Percentiles rank a stretch among this genome's conserved stretches.
These are phyloP conservation scores for Exophiala mesophila DNA, from an alignment of 2,329 filamentous ascomycete genomes.

Conservation along the genomic window DNA sequence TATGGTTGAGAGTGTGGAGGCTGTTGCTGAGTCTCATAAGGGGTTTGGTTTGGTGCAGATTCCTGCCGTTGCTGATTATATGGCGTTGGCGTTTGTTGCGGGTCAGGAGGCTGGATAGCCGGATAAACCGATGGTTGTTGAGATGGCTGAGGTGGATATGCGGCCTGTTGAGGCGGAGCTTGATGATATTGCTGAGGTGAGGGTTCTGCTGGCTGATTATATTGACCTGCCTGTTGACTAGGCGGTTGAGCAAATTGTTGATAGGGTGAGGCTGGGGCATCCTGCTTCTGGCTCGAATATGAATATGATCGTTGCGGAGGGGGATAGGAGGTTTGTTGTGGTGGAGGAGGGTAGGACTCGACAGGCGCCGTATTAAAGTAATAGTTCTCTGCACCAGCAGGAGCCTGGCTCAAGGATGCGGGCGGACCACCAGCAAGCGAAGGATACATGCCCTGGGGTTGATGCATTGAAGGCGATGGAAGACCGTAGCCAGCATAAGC, in stretches of 20 bases:
- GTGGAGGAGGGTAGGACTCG: conserved; percentile 46
- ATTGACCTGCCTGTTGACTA: conserved; percentile 10
- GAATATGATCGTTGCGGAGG: conserved; percentile 28
- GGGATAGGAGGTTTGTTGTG: conserved; percentile 48
- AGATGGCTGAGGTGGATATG: conserved; percentile 5
- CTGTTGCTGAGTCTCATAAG: conserved; percentile 9
- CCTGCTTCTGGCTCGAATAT: conserved; percentile 22
- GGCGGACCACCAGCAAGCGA: conserved; percentile 55
- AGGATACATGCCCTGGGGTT: conserved; percentile 63
- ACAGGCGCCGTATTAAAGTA: conserved; percentile 64
- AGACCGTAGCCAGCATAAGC: conserved; percentile 46
- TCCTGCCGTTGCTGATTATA: conserved; percentile 9
- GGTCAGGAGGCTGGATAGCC: conserved; percentile 8
- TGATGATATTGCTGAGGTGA: conserved; percentile 16
- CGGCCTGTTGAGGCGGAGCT: conserved; percentile 5
- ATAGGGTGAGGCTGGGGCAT: conserved; percentile 16
- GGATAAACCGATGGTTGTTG: conserved; percentile 10
- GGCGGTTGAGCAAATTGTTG: conserved; percentile 15
- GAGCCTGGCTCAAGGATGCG: conserved; percentile 34
- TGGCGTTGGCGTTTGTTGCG: conserved; percentile 11
- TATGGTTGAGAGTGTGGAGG: conserved; percentile 12
- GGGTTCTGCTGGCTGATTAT: conserved; percentile 5
- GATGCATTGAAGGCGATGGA: conserved; percentile 44
- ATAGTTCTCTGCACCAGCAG: conserved; percentile 67
- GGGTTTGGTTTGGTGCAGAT: conserved; percentile 9